These are phyloP conservation scores for Alternaria triticimaculans DNA, from an alignment of 2,329 filamentous ascomycete species.

Conservation along the genomic window DNA sequence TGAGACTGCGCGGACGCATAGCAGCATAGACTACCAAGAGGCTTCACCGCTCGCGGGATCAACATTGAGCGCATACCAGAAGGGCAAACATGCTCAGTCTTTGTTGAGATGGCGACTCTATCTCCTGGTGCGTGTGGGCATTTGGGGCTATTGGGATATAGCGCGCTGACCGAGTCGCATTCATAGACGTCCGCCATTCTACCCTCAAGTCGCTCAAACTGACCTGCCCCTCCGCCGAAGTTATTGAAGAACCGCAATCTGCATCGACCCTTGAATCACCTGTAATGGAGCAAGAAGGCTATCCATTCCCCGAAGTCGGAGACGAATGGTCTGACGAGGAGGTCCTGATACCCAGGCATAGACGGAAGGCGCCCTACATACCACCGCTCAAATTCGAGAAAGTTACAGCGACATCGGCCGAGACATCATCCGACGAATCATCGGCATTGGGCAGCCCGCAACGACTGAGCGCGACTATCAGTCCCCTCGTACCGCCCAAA, in stretches of 20 bases:
- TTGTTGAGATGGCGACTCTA: conserved; percentile 33
- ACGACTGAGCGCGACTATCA: conserved; percentile 25
- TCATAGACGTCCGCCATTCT: conserved; percentile 45
- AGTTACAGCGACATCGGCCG: conserved; percentile 25
- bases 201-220: conserved; percentile 46
- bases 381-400: conserved; percentile 35
- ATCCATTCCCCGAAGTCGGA: conserved; percentile 42
- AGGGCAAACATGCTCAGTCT: conserved; percentile 15
- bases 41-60: conserved; percentile 8
- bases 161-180: conserved; percentile 31
- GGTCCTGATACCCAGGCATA: conserved; percentile 42
- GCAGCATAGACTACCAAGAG: conserved; percentile 6
- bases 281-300: conserved; percentile 24
- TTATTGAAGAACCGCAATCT: conserved; percentile 28
- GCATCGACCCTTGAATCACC: conserved; percentile 23
- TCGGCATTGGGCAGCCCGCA: conserved; percentile 32
- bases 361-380: conserved; percentile 37
- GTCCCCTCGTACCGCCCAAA: conserved; percentile 44
- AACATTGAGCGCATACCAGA: conserved; percentile 9
- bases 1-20: conserved; percentile 4
- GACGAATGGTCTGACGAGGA: conserved; percentile 49
- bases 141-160: conserved; percentile 10
- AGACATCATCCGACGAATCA: conserved; percentile 36
- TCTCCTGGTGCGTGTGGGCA: conserved; percentile 31
- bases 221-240: conserved; percentile 47